Percentiles rank a stretch among this genome's conserved stretches.
Evolutionary conservation across 2,329 filamentous ascomycete genomes (phyloP).

Genomic region (Aureobasidium vineae): DNA sequence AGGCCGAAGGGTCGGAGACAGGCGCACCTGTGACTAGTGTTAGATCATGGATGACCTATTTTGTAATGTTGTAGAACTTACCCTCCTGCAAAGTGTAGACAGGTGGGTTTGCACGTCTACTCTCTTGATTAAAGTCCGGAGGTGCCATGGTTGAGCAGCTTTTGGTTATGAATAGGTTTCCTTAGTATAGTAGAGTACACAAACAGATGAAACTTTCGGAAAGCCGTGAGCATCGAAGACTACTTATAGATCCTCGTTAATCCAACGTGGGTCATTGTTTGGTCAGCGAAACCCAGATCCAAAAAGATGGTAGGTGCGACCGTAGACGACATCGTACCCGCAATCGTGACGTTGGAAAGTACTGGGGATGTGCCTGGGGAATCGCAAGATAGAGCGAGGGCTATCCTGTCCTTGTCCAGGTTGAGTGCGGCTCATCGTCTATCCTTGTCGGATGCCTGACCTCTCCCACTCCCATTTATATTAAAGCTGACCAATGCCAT

Average conservation of each 20-base stretch:
- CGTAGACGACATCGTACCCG: not conserved
- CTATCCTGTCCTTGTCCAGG: not conserved
- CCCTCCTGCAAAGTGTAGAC: constrained; percentile 22
- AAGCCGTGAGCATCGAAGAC: not conserved
- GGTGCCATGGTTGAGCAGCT: not conserved
- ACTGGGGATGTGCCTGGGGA: constrained; percentile 3
- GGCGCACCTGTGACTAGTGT: not conserved
- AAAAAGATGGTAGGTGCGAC: not conserved
- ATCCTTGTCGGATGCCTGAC: not conserved
- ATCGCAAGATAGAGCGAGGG: not conserved
- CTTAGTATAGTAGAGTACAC: not conserved
- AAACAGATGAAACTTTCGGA: not conserved
- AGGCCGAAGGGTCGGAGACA: constrained; percentile 12
- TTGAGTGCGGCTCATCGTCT: not conserved
- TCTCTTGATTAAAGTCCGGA: not conserved
- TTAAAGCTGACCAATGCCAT: constrained; percentile 18
- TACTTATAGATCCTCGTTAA: not conserved
- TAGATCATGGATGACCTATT: not conserved
- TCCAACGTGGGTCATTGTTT: not conserved
- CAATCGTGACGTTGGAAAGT: constrained; percentile 19
- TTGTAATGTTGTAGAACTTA: not conserved
- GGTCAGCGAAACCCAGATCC: not conserved
- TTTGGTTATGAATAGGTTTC: no score
- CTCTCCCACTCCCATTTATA: not conserved
- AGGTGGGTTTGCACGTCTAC: constrained; percentile 1